Evolutionary conservation across 495 filamentous ascomycete genomes (phyloP).

Genomic region (Penicillium angulare): DNA sequence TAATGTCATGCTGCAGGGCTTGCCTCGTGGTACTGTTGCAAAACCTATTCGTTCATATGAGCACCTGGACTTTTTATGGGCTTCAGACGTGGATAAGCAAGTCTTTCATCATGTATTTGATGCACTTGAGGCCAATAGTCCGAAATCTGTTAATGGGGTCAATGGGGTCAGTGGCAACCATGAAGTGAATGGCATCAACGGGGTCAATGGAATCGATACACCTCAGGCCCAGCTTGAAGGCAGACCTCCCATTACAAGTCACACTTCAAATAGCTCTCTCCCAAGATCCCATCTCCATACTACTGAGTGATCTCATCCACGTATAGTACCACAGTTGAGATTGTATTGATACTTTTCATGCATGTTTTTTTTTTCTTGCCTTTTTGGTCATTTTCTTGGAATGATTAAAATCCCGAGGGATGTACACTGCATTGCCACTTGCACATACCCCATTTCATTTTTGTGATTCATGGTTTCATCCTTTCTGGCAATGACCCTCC

Average conservation of each 20-base stretch:
- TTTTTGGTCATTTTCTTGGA: too few relatives aligned
- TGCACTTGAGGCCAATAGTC: constrained; percentile 66
- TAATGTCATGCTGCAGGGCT: constrained; percentile 80
- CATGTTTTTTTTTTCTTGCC: neutral
- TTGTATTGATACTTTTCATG: neutral
- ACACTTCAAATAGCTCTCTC: constrained; percentile 8
- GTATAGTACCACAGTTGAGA: neutral
- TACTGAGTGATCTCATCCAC: neutral
- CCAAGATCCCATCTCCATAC: neutral
- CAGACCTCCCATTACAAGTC: neutral
- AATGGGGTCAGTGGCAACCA: neutral
- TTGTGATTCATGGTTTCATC: neutral
- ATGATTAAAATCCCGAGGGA: too few relatives aligned
- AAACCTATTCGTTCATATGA: constrained; percentile 88
- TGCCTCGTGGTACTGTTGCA: constrained; percentile 79
- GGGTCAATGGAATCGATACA: neutral
- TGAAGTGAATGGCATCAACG: neutral
- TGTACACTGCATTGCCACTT: neutral
- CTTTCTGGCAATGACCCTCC: too few relatives aligned
- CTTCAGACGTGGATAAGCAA: constrained; percentile 72
- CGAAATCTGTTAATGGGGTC: neutral
- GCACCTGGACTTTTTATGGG: constrained; percentile 98
- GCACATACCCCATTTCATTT: neutral
- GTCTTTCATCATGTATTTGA: constrained; percentile 91
- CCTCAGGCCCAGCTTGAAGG: constrained; percentile 9